phyloP scores from a whole-genome alignment of 352 stramenopile genomes.

The Globisporangium ultimum region DNA sequence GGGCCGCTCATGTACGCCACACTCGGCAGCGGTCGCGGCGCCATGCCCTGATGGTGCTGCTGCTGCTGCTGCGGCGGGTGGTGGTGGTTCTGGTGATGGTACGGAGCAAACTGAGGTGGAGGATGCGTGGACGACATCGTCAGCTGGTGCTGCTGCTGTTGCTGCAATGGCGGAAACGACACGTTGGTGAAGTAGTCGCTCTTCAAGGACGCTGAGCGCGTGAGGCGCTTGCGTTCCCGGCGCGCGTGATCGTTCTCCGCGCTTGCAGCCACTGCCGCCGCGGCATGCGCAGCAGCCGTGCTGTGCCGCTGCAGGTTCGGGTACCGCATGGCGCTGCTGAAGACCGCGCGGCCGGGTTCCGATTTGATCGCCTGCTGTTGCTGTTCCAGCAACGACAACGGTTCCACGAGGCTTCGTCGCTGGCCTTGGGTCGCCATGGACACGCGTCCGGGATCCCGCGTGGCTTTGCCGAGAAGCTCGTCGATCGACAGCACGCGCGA shows the following conservation, averaged over 20 bases:
- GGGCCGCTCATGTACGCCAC: conserved; percentile 23
- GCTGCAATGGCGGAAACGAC: conserved; percentile 31
- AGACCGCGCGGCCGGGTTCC: neutral
- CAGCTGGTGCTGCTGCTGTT: conserved; percentile 20
- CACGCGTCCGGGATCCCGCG: neutral
- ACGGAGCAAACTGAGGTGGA: conserved; percentile 13
- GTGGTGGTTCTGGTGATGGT: conserved; percentile 14
- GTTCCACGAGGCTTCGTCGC: conserved; percentile 17
- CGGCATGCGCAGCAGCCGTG: conserved; percentile 4
- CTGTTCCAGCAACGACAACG: conserved; percentile 11
- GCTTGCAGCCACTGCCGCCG: neutral
- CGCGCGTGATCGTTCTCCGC: conserved; percentile 35
- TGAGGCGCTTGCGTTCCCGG: conserved; percentile 66
- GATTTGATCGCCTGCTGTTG: conserved; percentile 8
- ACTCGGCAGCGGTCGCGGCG: conserved; percentile 30
- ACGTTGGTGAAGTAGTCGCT: conserved; percentile 67
- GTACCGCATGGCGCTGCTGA: conserved; percentile 5
- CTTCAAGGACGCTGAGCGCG: conserved; percentile 69
- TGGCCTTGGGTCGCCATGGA: conserved; percentile 9
- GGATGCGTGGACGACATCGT: conserved; percentile 16
- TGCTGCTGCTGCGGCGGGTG: conserved; percentile 24
- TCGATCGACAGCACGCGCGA: conserved; percentile 40
- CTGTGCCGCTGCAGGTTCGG: conserved; percentile 21
- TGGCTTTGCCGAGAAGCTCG: conserved; percentile 29
- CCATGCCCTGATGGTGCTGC: conserved; percentile 25